Evolutionary conservation across 148 eudicot genomes (phyloP), one percentile per base, ranked within the genome.

Genomic region (Nepenthes gracilis): DNA sequence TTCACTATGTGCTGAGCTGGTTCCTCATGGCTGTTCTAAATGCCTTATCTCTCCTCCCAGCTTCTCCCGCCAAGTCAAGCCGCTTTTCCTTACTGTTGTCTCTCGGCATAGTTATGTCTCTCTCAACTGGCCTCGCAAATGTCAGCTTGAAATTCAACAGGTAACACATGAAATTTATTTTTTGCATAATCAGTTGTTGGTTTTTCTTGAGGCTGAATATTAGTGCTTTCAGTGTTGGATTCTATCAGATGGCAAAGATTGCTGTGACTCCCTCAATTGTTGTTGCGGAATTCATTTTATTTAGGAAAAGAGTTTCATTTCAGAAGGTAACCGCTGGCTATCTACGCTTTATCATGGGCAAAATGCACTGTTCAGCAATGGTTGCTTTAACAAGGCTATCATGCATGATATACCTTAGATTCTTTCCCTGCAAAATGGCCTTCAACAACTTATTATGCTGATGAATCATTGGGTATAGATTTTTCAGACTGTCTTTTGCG

Each of bases 201-300:
- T 49, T 53, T 35, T 35, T 40, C 43, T 61, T 43, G 62, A 33
- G 55, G n/a, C 61, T 53, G 47, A 60, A 54, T 13, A 40, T 48
- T 23, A 34, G 49, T 63, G 47, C 69, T 78, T 52, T 59, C 77
- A 90, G 97, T 72, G 95, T 90, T 57, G 97, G 97, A 65, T 90
- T 90, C 76, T 90, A 90, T 77, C 97, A 90, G 87, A 90, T 90
- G 97, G 95, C 97, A 53, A 90, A 90, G 83, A 85, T 87, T 70
- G 92, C 97, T 12, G 97, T 90, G 52, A 90, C 95, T 4, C 97
- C 97, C 12, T 87, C 91, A 4, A 90, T 90, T 69, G 97, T 87
- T 72, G 73, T 87, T 63, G 95, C 97, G 45, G 97, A 90, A 63
- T 78, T 87, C 47, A 61, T 85, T 59, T 70, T 87, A 63, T 83